Base-by-base conservation (phyloP, 1,284 basidiomycete species). In the Sphaerobolus stellatus region DNA sequence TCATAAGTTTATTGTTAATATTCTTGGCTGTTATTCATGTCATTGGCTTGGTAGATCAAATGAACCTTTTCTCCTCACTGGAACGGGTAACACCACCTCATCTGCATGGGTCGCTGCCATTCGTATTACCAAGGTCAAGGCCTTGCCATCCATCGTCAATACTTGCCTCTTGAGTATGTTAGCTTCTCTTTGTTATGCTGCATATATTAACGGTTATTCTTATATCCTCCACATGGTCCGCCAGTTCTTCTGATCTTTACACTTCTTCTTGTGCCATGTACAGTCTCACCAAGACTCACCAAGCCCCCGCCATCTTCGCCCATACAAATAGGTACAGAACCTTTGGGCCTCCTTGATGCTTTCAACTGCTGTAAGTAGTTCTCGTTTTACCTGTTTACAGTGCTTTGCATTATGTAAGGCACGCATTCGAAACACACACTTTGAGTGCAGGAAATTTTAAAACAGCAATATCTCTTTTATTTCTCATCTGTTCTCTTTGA, bases 71-170 rank as follows among this genome's bases (percentile, higher is more conserved):
- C 73, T 86, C 6, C 83, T 84, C 64, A 70, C 78, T 38, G 83
- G 82, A 58, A 72, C 78, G 30, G 84, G 84, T 50, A 82, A 84
- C 13, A 80, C 84, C 14, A 88, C 89, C 4, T 90, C 86, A 47
- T 89, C 38, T 48, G 40, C 45, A 20, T 50, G 48, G 41, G 36
- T 50, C 27, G 53, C 49, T 31, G 66, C 66, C 24, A 66, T 64
- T 48, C 62, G 58, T n/a, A 55, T 64, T 5, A 70, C 72, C 6
- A 67, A 69, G 52, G 76, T 80, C 69, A 66, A 68, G 38, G 69
- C 65, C 20, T 63, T 79, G 5, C 71, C 71, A 4, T 65, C 67
- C 52, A 66, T 78, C 50, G 70, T 76, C 66, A 80, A 79, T 61
- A 75, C 73, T 27, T 69, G 61, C 43, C 56, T 67, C 48, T 54